Base-by-base conservation (phyloP, 2,329 filamentous ascomycete species). In the Coniochaeta hoffmannii region DNA sequence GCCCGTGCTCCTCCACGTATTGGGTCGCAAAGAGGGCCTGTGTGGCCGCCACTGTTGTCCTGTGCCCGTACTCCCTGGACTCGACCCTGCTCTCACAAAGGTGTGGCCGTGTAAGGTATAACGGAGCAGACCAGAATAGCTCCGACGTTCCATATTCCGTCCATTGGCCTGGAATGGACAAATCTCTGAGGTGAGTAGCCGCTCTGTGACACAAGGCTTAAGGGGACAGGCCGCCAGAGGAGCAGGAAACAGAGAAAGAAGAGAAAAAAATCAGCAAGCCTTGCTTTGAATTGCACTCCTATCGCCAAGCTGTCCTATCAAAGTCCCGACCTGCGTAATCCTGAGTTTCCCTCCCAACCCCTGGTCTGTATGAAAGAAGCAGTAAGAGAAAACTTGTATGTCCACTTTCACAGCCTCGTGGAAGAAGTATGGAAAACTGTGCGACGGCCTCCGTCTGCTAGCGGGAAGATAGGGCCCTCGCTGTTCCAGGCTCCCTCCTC, bases 301-400 rank as follows among this genome's bases (percentile, higher is more conserved):
- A 72, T 77, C 74, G 75, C 75, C 75, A 73, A 74, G 74, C 62
- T 58, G 65, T 74, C 74, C 73, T 75, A 76, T 76, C 70, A 65
- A 75, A 73, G 51, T 66, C 66, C 66, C 30, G 17, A 46, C 41
- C 49, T 34, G 65, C 66, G 66, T 63, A 69, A 69, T 64, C 68
- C 68, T 68, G 63, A 68, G 63, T 66, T 61, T 57, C 66, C 65
- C 63, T 59, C 60, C 60, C 30, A 32, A 7, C 49, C 28, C 49
- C 64, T 64, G 62, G 64, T 62, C 64, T 64, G 61, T 64, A 66
- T 63, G 55, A 54, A 61, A 61, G 57, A 57, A 53, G 57, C 30
- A 57, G 57, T 53, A 19, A 55, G 56, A 55, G 56, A 55, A 56
- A 61, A 56, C 58, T 4, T 41, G 36, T 41, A 41, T 41, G n/a